These are phyloP conservation scores for Stipa capillata DNA, from an alignment of 176 grass and related monocot genomes.

Conservation along the genomic window DNA sequence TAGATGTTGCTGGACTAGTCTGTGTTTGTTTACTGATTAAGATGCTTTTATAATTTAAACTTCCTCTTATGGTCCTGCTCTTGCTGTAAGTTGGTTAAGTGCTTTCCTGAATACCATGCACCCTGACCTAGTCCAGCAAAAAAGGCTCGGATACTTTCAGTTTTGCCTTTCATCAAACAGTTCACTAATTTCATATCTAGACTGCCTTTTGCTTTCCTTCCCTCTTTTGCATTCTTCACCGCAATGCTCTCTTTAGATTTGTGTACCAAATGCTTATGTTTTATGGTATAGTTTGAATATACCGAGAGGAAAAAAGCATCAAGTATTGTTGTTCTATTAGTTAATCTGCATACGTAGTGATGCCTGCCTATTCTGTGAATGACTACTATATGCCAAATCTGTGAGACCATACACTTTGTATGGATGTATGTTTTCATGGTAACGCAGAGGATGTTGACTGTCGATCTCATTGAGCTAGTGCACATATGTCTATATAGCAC, in stretches of 20 bases:
- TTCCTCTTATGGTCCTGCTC: too few relatives aligned
- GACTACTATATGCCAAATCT: background rate
- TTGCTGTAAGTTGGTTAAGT: background rate
- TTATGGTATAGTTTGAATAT: constrained; percentile 2
- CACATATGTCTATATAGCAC: background rate
- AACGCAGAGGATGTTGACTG: background rate
- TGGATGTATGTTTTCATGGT: background rate
- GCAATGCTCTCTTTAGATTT: background rate
- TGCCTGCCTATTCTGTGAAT: background rate
- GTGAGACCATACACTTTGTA: background rate
- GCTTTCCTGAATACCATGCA: background rate
- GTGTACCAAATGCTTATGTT: background rate
- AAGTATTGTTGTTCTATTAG: background rate
- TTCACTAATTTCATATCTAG: background rate
- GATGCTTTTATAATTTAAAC: background rate
- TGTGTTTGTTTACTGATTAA: background rate
- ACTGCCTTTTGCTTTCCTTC: background rate
- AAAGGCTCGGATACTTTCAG: background rate
- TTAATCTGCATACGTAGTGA: background rate
- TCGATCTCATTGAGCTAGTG: background rate
- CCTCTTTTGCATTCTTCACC: background rate
- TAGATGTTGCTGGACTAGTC: background rate
- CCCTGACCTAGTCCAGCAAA: background rate
- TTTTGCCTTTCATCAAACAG: background rate
- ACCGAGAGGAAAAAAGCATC: background rate